phyloP scores from a whole-genome alignment of 768 basidiomycete genomes.

The Rhizopogon salebrosus region DNA sequence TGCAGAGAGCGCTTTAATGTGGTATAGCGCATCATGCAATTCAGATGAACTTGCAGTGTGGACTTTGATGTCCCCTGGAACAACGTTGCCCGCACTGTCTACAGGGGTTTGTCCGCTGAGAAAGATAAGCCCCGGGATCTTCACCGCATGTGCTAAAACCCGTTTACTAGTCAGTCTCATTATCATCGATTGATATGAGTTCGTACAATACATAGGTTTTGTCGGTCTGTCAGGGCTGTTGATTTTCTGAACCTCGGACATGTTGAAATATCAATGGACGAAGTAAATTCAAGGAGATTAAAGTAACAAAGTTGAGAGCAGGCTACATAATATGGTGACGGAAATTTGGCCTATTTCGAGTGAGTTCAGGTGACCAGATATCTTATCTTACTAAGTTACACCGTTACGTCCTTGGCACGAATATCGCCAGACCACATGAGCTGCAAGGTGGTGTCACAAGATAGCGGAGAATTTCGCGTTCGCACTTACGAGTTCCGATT shows the following conservation, averaged over 20 bases:
- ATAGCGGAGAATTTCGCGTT: neutral
- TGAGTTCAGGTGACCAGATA: conserved; percentile 1
- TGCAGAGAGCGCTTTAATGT: conserved; percentile 17
- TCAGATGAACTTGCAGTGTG: conserved; percentile 43
- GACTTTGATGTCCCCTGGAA: conserved; percentile 51
- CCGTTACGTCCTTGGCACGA: neutral
- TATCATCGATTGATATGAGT: neutral
- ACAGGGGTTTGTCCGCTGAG: conserved; percentile 56
- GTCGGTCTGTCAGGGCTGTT: conserved; percentile 42
- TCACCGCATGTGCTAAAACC: conserved; percentile 47
- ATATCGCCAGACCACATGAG: neutral
- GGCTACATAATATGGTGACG: neutral
- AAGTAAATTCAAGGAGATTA: neutral
- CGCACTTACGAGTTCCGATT: neutral
- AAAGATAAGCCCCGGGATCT: conserved; percentile 53
- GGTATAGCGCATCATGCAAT: neutral
- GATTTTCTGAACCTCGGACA: conserved; percentile 50
- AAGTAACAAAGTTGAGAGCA: neutral
- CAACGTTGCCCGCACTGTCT: conserved; percentile 39
- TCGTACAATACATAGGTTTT: conserved; percentile 10
- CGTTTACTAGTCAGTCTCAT: neutral
- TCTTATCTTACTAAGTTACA: neutral
- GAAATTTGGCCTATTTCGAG: neutral
- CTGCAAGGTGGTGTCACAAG: neutral
- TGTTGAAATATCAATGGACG: conserved; percentile 13